Evolutionary conservation across 805 yeast species (phyloP).

Genomic region (Kodamaea leandrae): DNA sequence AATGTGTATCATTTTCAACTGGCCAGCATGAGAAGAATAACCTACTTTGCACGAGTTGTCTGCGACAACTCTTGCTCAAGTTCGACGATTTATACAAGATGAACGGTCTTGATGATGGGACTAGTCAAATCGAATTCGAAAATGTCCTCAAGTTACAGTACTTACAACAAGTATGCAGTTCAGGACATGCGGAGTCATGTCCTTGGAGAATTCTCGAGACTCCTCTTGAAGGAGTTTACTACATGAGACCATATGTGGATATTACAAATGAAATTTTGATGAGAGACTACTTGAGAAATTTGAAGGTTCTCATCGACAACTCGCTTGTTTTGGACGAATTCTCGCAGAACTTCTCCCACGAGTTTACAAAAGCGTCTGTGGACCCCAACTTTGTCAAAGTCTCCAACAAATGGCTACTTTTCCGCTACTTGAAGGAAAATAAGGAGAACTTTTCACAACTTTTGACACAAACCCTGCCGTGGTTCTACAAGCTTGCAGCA

Average conservation of each 20-base stretch:
- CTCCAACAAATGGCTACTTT: slow-evolving; percentile 34
- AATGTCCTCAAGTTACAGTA: slow-evolving; percentile 24
- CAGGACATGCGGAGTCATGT: slow-evolving; percentile 32
- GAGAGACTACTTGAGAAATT: slow-evolving; percentile 25
- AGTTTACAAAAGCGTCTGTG: slow-evolving; percentile 3
- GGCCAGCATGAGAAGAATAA: slow-evolving; percentile 26
- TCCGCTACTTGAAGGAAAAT: slow-evolving; percentile 29
- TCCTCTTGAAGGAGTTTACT: slow-evolving; percentile 33
- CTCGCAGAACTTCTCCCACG: slow-evolving; percentile 7
- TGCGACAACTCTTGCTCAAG: slow-evolving; percentile 25
- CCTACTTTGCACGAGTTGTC: slow-evolving; percentile 34
- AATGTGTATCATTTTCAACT: slow-evolving; percentile 33
- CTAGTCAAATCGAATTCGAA: slow-evolving; percentile 2
- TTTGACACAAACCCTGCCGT: slow-evolving; percentile 26
- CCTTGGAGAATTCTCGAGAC: slow-evolving; percentile 38
- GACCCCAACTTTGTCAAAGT: slow-evolving; percentile 17
- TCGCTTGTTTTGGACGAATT: slow-evolving; percentile 15
- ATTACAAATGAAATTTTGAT: slow-evolving; percentile 30
- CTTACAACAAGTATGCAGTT: slow-evolving; percentile 19
- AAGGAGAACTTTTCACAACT: slow-evolving; percentile 32
- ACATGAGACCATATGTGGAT: slow-evolving; percentile 31
- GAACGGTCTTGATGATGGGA: background rate
- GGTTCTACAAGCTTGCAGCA: slow-evolving; percentile 36
- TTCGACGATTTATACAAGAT: slow-evolving; percentile 17
- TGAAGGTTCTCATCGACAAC: slow-evolving; percentile 30